Percentiles rank a stretch among this genome's conserved stretches.
These are phyloP conservation scores for Auricularia sp. DNA, from an alignment of 768 basidiomycete genomes.

Conservation along the genomic window DNA sequence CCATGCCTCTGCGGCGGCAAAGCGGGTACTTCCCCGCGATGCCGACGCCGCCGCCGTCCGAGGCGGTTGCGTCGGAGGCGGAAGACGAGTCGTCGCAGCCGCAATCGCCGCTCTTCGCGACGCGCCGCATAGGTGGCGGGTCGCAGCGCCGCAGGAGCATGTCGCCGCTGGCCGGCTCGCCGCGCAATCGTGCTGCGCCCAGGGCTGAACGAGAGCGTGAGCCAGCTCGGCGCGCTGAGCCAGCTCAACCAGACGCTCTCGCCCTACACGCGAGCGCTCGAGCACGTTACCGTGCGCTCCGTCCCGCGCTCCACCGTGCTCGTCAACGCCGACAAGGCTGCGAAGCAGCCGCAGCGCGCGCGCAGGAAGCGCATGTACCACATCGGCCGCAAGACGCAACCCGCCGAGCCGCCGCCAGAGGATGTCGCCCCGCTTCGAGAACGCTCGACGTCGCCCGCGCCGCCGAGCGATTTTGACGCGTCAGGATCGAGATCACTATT, in stretches of 20 bases:
- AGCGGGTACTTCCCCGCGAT: neutral
- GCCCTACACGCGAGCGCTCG: slow-evolving; percentile 82
- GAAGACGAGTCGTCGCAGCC: slow-evolving; percentile 1
- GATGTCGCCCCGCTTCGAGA: slow-evolving; percentile 10
- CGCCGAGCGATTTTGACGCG: slow-evolving; percentile 50
- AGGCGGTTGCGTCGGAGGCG: neutral
- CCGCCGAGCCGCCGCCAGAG: neutral
- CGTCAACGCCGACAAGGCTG: slow-evolving; percentile 25
- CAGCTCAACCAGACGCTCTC: slow-evolving; percentile 89
- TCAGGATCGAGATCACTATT: slow-evolving; percentile 71
- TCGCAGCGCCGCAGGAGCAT: neutral
- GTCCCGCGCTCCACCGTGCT: slow-evolving; percentile 38
- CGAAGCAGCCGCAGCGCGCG: slow-evolving; percentile 54
- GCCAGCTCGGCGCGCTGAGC: slow-evolving; percentile 76
- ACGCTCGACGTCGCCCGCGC: slow-evolving; percentile 19
- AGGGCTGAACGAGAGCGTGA: slow-evolving; percentile 62
- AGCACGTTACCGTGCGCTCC: slow-evolving; percentile 87
- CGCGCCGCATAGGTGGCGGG: neutral
- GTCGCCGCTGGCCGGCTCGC: slow-evolving; percentile 20
- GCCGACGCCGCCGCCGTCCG: neutral
- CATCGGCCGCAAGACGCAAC: slow-evolving; percentile 33
- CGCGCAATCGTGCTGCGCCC: slow-evolving; percentile 57
- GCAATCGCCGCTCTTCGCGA: neutral
- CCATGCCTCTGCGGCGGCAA: neutral
- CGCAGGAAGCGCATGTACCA: slow-evolving; percentile 64